A percentile compares a stretch with the other conserved stretches of the same genome.
Conservation (phyloP, 805 yeast species). For the Lipomyces kockii region DNA sequence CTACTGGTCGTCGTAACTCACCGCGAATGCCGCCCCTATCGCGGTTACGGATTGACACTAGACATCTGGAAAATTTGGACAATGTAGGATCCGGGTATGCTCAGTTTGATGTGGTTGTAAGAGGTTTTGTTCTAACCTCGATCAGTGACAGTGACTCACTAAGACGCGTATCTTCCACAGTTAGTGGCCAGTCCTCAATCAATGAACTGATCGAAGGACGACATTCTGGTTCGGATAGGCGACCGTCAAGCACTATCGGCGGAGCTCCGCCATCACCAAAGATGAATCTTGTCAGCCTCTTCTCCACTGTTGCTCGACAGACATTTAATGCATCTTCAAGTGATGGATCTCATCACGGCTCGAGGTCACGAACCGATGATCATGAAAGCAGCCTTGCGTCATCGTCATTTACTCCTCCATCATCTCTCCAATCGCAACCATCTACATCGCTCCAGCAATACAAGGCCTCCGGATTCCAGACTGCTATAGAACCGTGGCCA, state of each 20-base stretch:
- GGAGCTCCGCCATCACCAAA: constrained; percentile 29
- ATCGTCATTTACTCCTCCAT: constrained; percentile 31
- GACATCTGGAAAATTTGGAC: constrained; percentile 5
- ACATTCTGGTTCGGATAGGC: constrained; percentile 9
- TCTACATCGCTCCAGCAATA: constrained; percentile 3
- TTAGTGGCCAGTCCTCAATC: constrained; percentile 30
- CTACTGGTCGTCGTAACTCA: constrained; percentile 6
- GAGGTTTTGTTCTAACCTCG: neutral
- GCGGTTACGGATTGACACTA: constrained; percentile 18
- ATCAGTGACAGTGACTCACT: constrained; percentile 24
- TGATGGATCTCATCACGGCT: constrained; percentile 20
- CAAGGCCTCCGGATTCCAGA: neutral
- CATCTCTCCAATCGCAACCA: constrained; percentile 20
- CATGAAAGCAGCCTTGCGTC: constrained; percentile 11
- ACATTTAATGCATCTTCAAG: constrained; percentile 22
- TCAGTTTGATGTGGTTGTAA: neutral
- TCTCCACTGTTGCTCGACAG: constrained; percentile 35
- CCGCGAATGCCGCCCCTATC: constrained; percentile 8
- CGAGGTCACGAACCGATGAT: constrained; percentile 15
- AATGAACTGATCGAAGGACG: constrained; percentile 21
- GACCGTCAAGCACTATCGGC: constrained; percentile 1
- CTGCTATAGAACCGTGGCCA: constrained; percentile 32
- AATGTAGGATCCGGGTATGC: constrained; percentile 18
- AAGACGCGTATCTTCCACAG: constrained; percentile 22
- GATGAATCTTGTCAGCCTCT: constrained; percentile 31